phyloP scores from a whole-genome alignment of 495 filamentous ascomycete species.

The Neurospora sp. region DNA sequence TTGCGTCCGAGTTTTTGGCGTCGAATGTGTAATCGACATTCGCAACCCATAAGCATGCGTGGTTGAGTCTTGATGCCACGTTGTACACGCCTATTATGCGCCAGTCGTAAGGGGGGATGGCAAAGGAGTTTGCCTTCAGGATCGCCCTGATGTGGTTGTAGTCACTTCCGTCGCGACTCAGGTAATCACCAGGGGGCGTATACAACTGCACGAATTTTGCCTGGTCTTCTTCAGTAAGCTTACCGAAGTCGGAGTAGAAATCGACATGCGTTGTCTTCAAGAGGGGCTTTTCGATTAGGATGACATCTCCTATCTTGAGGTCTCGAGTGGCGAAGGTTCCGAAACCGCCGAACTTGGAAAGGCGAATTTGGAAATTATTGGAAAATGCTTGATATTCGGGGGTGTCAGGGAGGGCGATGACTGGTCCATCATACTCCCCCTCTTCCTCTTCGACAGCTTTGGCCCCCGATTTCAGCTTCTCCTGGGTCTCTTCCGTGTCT shows the following conservation, averaged over 20 bases:
- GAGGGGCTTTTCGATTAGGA: constrained; percentile 18
- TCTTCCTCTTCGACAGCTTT: not conserved
- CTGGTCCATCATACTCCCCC: not conserved
- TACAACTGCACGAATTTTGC: not conserved
- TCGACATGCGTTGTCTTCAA: constrained; percentile 6
- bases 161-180: not conserved
- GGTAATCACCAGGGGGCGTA: not conserved
- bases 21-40: constrained; percentile 16
- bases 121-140: not conserved
- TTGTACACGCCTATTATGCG: not conserved
- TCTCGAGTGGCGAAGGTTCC: constrained; percentile 22
- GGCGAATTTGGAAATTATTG: constrained; percentile 14
- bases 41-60: constrained; percentile 14
- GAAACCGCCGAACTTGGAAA: constrained; percentile 16
- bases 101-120: not conserved
- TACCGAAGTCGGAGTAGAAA: constrained; percentile 9
- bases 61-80: constrained; percentile 26
- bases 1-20: not conserved
- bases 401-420: not conserved
- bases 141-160: not conserved
- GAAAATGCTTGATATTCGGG: not conserved
- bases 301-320: constrained; percentile 14
- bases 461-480: no score
- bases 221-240: constrained; percentile 7
- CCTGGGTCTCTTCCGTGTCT: no score